A percentile compares a stretch with the other conserved stretches of the same genome.
These are phyloP conservation scores for Aureobasidium melanogenum DNA, from an alignment of 2,329 filamentous ascomycete genomes.

Conservation along the genomic window DNA sequence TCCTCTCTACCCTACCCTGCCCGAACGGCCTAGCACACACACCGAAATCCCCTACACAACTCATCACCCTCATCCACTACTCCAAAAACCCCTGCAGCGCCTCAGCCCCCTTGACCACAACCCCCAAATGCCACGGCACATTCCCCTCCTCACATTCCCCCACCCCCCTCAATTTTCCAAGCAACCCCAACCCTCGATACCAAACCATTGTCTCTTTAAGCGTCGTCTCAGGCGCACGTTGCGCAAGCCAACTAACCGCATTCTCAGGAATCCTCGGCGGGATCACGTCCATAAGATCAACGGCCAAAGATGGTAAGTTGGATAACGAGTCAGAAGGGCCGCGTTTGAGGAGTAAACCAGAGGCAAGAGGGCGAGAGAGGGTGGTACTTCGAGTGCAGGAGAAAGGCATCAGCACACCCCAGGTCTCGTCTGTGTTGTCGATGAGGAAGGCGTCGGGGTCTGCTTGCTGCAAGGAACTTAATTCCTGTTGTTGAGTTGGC, in stretches of 20 bases:
- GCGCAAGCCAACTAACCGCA: slow-evolving; percentile 5
- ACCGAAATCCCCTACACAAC: too few relatives aligned
- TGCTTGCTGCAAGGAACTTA: slow-evolving; percentile 20
- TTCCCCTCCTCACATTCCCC: slow-evolving; percentile 27
- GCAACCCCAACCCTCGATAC: slow-evolving; percentile 58
- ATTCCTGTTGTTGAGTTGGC: slow-evolving; percentile 26
- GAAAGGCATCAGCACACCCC: slow-evolving; percentile 56
- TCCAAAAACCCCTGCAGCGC: slow-evolving; percentile 37
- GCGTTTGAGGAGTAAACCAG: slow-evolving; percentile 37
- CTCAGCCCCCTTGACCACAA: slow-evolving; percentile 58
- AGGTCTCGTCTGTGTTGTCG: slow-evolving; percentile 66
- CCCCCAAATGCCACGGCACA: slow-evolving; percentile 71
- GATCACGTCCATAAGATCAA: slow-evolving; percentile 28
- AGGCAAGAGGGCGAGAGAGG: slow-evolving; percentile 26
- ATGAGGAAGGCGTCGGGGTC: slow-evolving; percentile 61
- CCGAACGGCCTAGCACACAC: too few relatives aligned
- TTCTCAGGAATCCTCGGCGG: slow-evolving; percentile 12
- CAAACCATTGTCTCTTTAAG: slow-evolving; percentile 62
- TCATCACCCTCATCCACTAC: neutral
- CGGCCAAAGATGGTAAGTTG: slow-evolving; percentile 25
- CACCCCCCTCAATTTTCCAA: slow-evolving; percentile 55
- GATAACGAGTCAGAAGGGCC: slow-evolving; percentile 9
- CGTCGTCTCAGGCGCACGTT: slow-evolving; percentile 44
- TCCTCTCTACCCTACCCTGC: too few relatives aligned
- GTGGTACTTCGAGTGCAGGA: slow-evolving; percentile 41